A percentile compares a stretch with the other conserved stretches of the same genome.
phyloP scores from a whole-genome alignment of 2,329 filamentous ascomycete species.

The Chaetomium olivaceum region DNA sequence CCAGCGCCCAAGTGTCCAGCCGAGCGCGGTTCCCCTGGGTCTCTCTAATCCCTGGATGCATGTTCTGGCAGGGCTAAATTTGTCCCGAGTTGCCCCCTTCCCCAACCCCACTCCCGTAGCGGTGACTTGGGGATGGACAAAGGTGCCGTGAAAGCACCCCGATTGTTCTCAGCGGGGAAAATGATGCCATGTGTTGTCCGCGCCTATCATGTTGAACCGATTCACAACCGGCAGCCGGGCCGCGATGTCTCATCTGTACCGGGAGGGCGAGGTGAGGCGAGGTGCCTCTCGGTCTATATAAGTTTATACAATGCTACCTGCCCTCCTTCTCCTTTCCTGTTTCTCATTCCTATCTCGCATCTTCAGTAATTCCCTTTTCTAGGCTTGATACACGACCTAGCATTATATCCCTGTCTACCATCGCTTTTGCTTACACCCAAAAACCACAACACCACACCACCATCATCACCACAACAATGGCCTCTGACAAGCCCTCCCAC shows the following conservation, averaged over 20 bases:
- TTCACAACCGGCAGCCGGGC: conserved; percentile 22
- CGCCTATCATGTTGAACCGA: conserved; percentile 30
- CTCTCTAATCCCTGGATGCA: conserved; percentile 2
- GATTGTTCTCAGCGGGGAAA: conserved; percentile 34
- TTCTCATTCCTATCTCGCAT: conserved; percentile 6
- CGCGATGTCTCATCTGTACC: conserved; percentile 5
- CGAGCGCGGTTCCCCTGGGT: not conserved
- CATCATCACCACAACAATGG: conserved; percentile 28
- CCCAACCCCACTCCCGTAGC: conserved; percentile 33
- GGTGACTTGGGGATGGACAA: conserved; percentile 28
- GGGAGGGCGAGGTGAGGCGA: conserved; percentile 14
- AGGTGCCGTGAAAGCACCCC: conserved; percentile 33
- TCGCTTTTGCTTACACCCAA: not conserved
- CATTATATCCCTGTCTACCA: not conserved
- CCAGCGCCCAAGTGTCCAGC: not conserved
- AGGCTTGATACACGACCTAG: not conserved
- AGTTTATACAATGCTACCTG: conserved; percentile 14
- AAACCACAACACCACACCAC: conserved; percentile 9
- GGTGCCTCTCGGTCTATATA: conserved; percentile 25
- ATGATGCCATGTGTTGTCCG: conserved; percentile 28
- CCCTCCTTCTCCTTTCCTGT: conserved; percentile 3
- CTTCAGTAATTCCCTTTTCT: not conserved
- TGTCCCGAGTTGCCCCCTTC: conserved; percentile 32
- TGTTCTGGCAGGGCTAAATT: conserved; percentile 34
- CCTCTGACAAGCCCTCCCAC: conserved; percentile 37